Percentiles rank a stretch among this genome's conserved stretches.
Evolutionary conservation across 768 basidiomycete genomes (phyloP).

Genomic region (Nidularia pulvinata): DNA sequence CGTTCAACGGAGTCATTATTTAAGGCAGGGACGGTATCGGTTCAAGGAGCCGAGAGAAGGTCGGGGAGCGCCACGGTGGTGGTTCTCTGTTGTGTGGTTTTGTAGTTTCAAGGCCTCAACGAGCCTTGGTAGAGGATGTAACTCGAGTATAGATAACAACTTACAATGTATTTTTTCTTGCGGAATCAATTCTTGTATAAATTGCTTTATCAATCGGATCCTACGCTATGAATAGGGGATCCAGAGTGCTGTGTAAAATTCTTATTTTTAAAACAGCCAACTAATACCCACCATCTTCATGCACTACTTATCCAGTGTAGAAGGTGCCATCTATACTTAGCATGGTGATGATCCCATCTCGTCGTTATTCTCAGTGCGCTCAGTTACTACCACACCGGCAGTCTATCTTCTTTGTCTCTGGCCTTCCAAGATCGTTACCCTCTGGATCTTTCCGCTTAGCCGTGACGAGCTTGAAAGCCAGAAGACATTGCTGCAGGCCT

Average conservation of each 20-base stretch:
- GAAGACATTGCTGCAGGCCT: too few relatives aligned
- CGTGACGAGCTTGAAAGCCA: too few relatives aligned
- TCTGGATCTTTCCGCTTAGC: too few relatives aligned
- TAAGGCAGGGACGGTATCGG: conserved; percentile 34
- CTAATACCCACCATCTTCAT: background rate
- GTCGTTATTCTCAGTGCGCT: background rate
- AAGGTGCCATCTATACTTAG: too few relatives aligned
- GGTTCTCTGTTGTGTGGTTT: conserved; percentile 5
- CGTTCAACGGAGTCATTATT: conserved; percentile 48
- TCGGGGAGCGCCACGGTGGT: conserved; percentile 8
- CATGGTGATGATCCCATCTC: background rate
- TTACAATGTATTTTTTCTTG: background rate
- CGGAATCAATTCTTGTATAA: background rate
- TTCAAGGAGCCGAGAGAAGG: conserved; percentile 21
- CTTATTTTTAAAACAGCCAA: background rate
- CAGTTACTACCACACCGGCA: too few relatives aligned
- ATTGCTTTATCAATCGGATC: too few relatives aligned
- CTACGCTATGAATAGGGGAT: too few relatives aligned
- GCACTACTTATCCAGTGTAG: background rate
- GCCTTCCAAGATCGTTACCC: too few relatives aligned
- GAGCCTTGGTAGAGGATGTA: conserved; percentile 21
- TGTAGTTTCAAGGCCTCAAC: conserved; percentile 49
- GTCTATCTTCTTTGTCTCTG: too few relatives aligned
- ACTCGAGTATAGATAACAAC: background rate
- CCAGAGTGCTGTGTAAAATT: too few relatives aligned